Conservation (phyloP, 306 rosid species). For the Mucuna pruriens region DNA sequence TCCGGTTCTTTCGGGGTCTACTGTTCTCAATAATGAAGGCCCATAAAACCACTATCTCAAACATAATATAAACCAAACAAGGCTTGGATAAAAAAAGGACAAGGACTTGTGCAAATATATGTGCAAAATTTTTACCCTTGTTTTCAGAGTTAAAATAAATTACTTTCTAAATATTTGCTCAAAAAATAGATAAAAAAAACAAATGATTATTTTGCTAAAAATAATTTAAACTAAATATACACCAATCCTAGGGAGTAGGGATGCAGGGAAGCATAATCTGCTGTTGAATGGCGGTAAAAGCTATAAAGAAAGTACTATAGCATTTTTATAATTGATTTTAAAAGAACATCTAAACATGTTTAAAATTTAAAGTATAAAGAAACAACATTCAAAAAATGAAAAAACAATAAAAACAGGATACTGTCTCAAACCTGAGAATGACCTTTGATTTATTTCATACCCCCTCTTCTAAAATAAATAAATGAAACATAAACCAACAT, state of each 20-base stretch:
- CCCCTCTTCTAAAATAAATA: too few relatives aligned
- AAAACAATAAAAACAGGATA: not conserved
- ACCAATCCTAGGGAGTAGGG: not conserved
- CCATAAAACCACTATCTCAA: not conserved
- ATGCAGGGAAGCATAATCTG: not conserved
- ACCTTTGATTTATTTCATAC: not conserved
- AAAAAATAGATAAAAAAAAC: not conserved
- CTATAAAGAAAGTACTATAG: not conserved
- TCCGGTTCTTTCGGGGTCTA: too few relatives aligned
- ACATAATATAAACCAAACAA: not conserved
- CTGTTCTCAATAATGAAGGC: not conserved
- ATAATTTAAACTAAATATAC: not conserved
- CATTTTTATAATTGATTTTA: not conserved
- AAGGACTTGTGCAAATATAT: not conserved
- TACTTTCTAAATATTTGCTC: not conserved
- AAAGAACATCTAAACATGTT: not conserved
- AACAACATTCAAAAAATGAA: not conserved
- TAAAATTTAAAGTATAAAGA: not conserved
- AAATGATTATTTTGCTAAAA: not conserved
- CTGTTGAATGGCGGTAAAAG: not conserved
- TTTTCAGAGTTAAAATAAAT: not conserved
- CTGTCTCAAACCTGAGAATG: not conserved
- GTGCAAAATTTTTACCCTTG: not conserved
- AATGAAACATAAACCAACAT: not conserved
- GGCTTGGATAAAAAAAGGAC: not conserved